phyloP scores from a whole-genome alignment of 179 eudicot genomes.

The Beta macrorhiza region DNA sequence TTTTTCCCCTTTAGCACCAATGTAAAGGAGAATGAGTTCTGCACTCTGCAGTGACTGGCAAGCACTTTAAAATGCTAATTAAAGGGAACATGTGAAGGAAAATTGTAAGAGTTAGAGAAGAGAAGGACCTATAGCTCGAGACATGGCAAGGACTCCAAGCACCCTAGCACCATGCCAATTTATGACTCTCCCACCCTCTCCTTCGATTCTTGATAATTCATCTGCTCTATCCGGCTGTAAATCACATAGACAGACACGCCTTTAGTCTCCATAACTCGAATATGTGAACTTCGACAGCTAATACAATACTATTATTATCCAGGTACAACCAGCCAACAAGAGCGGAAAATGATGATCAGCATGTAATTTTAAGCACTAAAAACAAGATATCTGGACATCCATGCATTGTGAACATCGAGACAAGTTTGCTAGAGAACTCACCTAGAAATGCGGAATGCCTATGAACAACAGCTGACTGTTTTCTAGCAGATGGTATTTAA shows the following conservation, averaged over 20 bases:
- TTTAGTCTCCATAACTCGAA: slow-evolving; percentile 5
- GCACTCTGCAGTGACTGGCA: not conserved
- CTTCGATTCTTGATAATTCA: slow-evolving; percentile 63
- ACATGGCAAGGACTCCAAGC: slow-evolving; percentile 78
- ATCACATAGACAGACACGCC: slow-evolving; percentile 30
- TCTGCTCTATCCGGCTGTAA: slow-evolving; percentile 76
- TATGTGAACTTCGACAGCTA: not conserved
- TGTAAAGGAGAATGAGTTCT: not conserved
- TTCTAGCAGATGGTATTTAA: not conserved
- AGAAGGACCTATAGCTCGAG: slow-evolving; percentile 65
- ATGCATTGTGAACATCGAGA: slow-evolving; percentile 2
- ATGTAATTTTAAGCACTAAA: not conserved
- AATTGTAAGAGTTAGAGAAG: slow-evolving; percentile 10
- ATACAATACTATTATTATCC: not conserved
- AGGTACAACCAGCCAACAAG: not conserved
- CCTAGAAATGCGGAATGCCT: not conserved
- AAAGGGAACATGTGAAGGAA: slow-evolving; percentile 5
- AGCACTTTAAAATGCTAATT: not conserved
- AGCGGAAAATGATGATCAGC: not conserved
- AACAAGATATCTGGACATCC: not conserved
- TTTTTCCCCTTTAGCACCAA: not conserved
- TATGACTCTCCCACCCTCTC: slow-evolving; percentile 62
- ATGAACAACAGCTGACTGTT: slow-evolving; percentile 6
- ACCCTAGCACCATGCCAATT: slow-evolving; percentile 81
- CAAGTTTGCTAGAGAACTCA: not conserved